Base-by-base conservation (phyloP, 192 early-diverging fungal species). In the Phlyctochytrium bullatum region DNA sequence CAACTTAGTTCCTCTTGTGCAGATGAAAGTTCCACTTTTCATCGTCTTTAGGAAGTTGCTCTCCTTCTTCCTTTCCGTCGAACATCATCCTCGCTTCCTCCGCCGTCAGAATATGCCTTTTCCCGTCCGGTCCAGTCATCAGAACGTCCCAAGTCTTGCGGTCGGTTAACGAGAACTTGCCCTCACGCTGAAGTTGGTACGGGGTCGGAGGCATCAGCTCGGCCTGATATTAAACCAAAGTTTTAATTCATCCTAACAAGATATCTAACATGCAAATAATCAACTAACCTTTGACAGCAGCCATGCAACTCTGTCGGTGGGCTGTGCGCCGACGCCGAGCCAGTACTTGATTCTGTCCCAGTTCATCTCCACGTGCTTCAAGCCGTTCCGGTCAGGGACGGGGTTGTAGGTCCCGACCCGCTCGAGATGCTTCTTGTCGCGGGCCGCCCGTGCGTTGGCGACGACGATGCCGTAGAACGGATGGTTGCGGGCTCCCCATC, bases 381-480 rank as follows among this genome's bases (percentile, higher is more conserved):
- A 77, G 25, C 89, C 89, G 3, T 31, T 27, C 20, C 88, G 75
- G 67, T 77, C 75, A 0, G 94, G 92, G 51, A 94, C 76, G 31
- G 95, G 93, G 73, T 90, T 91, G 80, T 89, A 99, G 28, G 89
- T 92, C 66, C 97, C 97, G 32, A 99, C 81, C 62, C 88, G 78
- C 75, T 97, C 97, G 36, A 99, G 81, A 62, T 91, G 91, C 79
- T 94, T 94, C 68, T 91, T 87, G 71, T 94, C 89, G 2, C 93
- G 88, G 57, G 86, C 80, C 27, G 88, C 85, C 14, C 88, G 82
- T 36, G 84, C 82, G 76, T 96, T 92, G 62, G 92, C 88, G 16
- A 91, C 92, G 16, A 99, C 94, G 65, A 99, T 93, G 75, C 95
- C 94, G 79, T 91, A 99, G 69, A 94, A 91, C 14, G 94, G 95